Evolutionary conservation across 2,329 filamentous ascomycete species (phyloP).

Genomic region (Aspergillus ibericus): DNA sequence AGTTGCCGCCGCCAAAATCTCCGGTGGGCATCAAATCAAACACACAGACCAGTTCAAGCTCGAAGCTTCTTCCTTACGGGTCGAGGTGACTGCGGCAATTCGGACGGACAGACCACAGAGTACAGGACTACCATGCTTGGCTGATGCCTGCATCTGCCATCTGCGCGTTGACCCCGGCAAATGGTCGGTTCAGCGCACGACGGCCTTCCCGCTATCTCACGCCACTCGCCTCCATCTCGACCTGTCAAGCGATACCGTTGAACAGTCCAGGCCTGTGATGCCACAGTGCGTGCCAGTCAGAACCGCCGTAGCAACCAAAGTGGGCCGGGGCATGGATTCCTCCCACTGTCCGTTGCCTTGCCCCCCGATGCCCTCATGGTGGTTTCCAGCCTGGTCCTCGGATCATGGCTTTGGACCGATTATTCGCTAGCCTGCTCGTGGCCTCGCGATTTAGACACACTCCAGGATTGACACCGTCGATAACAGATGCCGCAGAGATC

Average conservation of each 20-base stretch:
- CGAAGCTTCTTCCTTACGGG: background rate
- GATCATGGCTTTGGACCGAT: background rate
- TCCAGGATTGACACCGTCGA: background rate
- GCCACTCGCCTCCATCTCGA: slow-evolving; percentile 22
- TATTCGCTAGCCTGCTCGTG: slow-evolving; percentile 2
- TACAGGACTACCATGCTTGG: background rate
- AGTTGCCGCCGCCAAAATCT: slow-evolving; percentile 12
- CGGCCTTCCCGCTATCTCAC: slow-evolving; percentile 22
- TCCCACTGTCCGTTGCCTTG: background rate
- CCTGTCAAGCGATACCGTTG: slow-evolving; percentile 22
- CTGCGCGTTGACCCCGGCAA: slow-evolving; percentile 8
- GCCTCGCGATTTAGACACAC: background rate
- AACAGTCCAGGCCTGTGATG: slow-evolving; percentile 3
- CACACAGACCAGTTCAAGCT: slow-evolving; percentile 19
- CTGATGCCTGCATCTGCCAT: slow-evolving; percentile 15
- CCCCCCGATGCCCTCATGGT: background rate
- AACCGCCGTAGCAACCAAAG: slow-evolving; percentile 8
- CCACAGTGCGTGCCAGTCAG: slow-evolving; percentile 5
- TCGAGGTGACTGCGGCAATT: slow-evolving; percentile 4
- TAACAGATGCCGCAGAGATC: background rate
- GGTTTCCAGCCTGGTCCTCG: background rate
- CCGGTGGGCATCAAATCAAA: slow-evolving; percentile 21
- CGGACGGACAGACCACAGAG: background rate
- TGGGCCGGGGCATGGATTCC: slow-evolving; percentile 9
- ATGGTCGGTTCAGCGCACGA: slow-evolving; percentile 13